Base-by-base conservation (phyloP, 805 yeast genomes). In the Barnettozyma wickerhamii region DNA sequence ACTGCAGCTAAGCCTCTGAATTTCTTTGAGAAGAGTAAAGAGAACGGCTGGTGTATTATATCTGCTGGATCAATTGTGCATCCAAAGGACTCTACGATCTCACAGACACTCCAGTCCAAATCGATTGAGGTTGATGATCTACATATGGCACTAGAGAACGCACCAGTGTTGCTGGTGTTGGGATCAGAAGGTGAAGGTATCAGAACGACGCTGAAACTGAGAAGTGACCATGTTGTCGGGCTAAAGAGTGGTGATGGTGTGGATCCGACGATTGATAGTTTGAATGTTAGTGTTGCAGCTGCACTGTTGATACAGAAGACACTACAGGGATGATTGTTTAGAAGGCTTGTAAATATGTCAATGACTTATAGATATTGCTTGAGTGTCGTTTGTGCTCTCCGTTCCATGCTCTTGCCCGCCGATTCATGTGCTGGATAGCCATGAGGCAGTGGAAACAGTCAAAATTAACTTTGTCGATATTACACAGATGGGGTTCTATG, bases 121-220 rank as follows among this genome's bases (percentile, higher is more conserved):
- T 53, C 47, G 20, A 46, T 77, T 14, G 69, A 63, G 9, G 45
- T 65, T 12, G 61, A 60, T 4, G 75, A 75, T 19, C 60, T 87
- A 38, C 52, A 63, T 1, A 61, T 59, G 0, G 50, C 81, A 28
- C 55, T 78, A 28, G 58, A 62, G 3, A 52, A 65, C 10, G 58
- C 71, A 2, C 96, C 96, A 0, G 72, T 77, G 28, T 53, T 90
- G 46, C 62, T 89, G 37, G 84, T 88, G 1, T 65, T 90, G 36
- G 97, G 96, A 10, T 83, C 88, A 37, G 97, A 89, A 62, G 95
- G 95, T 9, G 69, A 68, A 6, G 97, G 97, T 28, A 77, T 89
- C 19, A 69, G 96, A 39, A 81, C 81, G 7, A 74, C 77, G 34
- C 53, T 89, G 49, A 65, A 76, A 45, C 63, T 76, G 39, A 66